These are phyloP conservation scores for Trametes maxima DNA, from an alignment of 768 basidiomycete species.

Conservation along the genomic window DNA sequence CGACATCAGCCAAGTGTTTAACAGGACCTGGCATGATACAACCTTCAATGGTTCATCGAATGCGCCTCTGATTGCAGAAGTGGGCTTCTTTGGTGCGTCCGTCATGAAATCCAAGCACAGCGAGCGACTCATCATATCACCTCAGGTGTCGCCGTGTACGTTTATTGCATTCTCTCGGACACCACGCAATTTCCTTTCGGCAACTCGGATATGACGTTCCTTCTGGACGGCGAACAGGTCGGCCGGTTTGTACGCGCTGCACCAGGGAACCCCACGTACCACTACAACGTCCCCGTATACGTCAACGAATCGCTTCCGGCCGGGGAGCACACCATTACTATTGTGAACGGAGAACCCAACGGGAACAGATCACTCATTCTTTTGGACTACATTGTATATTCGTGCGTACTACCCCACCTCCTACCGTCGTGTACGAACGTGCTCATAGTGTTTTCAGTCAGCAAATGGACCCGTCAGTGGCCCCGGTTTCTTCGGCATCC, in stretches of 20 bases:
- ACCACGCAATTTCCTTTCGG: slow-evolving; percentile 29
- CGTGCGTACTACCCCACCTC: slow-evolving; percentile 30
- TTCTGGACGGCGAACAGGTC: slow-evolving; percentile 37
- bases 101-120: not conserved
- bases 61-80: slow-evolving; percentile 31
- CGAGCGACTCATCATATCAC: not conserved
- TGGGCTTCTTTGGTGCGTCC: slow-evolving; percentile 40
- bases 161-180: slow-evolving; percentile 41
- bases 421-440: not conserved
- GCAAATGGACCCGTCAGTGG: not conserved
- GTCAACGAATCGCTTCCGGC: slow-evolving; percentile 31
- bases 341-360: slow-evolving; percentile 37
- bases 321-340: slow-evolving; percentile 34
- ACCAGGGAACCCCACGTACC: slow-evolving; percentile 26
- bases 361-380: slow-evolving; percentile 36
- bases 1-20: slow-evolving; percentile 21
- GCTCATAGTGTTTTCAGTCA: slow-evolving; percentile 1
- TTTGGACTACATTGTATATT: slow-evolving; percentile 45
- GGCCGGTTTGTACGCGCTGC: slow-evolving; percentile 34
- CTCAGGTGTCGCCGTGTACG: slow-evolving; percentile 48
- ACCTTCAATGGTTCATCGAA: slow-evolving; percentile 12
- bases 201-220: slow-evolving; percentile 41
- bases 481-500: not conserved
- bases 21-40: slow-evolving; percentile 41
- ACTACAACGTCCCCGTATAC: slow-evolving; percentile 42